Percentiles rank a stretch among this genome's conserved stretches.
Evolutionary conservation across 2,329 filamentous ascomycete species (phyloP).

Genomic region (Tothia fuscella): DNA sequence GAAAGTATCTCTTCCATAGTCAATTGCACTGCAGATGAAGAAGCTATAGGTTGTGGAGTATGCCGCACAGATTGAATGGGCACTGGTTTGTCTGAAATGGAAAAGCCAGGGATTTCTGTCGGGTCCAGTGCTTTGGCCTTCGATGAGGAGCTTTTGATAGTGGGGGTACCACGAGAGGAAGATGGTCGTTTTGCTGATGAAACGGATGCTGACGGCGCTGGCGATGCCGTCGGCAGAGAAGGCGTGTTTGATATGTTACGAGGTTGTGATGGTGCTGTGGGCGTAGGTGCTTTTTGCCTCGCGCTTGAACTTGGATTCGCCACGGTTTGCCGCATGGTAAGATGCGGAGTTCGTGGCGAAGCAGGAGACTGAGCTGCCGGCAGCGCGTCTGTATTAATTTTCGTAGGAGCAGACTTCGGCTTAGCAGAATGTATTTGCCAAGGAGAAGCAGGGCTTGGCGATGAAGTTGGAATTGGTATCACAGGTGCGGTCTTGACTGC

Average conservation of each 20-base stretch:
- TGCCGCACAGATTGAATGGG: slow-evolving; percentile 36
- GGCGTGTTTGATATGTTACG: slow-evolving; percentile 12
- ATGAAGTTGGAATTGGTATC: background rate
- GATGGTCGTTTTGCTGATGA: background rate
- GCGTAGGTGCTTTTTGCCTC: slow-evolving; percentile 10
- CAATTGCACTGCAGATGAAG: slow-evolving; percentile 54
- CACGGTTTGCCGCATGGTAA: slow-evolving; percentile 51
- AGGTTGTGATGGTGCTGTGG: slow-evolving; percentile 6
- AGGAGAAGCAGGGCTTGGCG: slow-evolving; percentile 31
- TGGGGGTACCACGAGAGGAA: too few relatives aligned
- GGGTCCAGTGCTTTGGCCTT: slow-evolving; percentile 20
- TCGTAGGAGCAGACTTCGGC: slow-evolving; percentile 21
- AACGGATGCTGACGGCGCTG: background rate
- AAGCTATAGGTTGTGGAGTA: slow-evolving; percentile 41
- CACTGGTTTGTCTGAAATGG: slow-evolving; percentile 22
- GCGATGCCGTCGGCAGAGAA: slow-evolving; percentile 18
- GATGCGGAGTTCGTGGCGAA: slow-evolving; percentile 33
- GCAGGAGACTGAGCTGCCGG: slow-evolving; percentile 20
- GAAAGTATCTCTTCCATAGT: slow-evolving; percentile 82
- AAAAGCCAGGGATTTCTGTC: slow-evolving; percentile 19
- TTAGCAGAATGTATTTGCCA: slow-evolving; percentile 54
- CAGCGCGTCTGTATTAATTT: slow-evolving; percentile 14
- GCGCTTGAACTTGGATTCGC: slow-evolving; percentile 27
- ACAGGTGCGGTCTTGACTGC: slow-evolving; percentile 25
- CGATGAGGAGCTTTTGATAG: slow-evolving; percentile 15